Percentiles rank a stretch among this genome's conserved stretches.
These are phyloP conservation scores for Macroventuria anomochaeta DNA, from an alignment of 2,329 filamentous ascomycete genomes.

Conservation along the genomic window DNA sequence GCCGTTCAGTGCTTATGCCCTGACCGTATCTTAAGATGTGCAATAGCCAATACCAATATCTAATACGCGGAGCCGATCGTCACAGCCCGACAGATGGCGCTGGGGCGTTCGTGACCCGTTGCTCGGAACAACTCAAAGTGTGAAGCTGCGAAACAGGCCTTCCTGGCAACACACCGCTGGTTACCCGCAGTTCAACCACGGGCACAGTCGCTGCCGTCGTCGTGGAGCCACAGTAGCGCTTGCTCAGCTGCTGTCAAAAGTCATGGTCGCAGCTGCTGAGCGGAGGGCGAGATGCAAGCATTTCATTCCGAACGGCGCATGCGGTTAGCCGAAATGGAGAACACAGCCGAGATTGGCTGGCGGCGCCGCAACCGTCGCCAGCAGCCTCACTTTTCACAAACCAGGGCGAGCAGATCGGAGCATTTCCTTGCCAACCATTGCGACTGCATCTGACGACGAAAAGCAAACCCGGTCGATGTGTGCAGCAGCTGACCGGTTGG, in stretches of 20 bases:
- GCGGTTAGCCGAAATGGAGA: slow-evolving; percentile 17
- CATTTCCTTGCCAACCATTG: slow-evolving; percentile 19
- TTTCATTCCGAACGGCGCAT: slow-evolving; percentile 25
- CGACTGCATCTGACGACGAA: slow-evolving; percentile 10
- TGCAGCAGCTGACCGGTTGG: slow-evolving; percentile 21
- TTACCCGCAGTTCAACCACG: slow-evolving; percentile 23
- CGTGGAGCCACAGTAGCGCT: slow-evolving; percentile 31
- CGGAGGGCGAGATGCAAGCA: slow-evolving; percentile 27
- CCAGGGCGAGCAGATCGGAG: slow-evolving; percentile 36
- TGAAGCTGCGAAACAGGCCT: slow-evolving; percentile 42
- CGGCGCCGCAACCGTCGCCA: slow-evolving; percentile 33
- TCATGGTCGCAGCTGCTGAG: slow-evolving; percentile 21
- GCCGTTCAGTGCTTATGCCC: slow-evolving; percentile 25
- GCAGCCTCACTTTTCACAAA: slow-evolving; percentile 41
- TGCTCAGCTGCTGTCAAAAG: slow-evolving; percentile 30
- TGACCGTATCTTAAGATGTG: slow-evolving; percentile 35
- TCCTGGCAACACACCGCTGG: slow-evolving; percentile 41
- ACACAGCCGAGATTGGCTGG: slow-evolving; percentile 32
- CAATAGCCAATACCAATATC: slow-evolving; percentile 33
- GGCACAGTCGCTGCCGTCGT: slow-evolving; percentile 21
- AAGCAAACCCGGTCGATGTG: slow-evolving; percentile 17
- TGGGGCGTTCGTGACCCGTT: slow-evolving; percentile 28
- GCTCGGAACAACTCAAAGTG: slow-evolving; percentile 20
- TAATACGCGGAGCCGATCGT: slow-evolving; percentile 35
- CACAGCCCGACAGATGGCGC: slow-evolving; percentile 30